Evolutionary conservation across 2,329 filamentous ascomycete genomes (phyloP).

Genomic region (Epichloe baconii): DNA sequence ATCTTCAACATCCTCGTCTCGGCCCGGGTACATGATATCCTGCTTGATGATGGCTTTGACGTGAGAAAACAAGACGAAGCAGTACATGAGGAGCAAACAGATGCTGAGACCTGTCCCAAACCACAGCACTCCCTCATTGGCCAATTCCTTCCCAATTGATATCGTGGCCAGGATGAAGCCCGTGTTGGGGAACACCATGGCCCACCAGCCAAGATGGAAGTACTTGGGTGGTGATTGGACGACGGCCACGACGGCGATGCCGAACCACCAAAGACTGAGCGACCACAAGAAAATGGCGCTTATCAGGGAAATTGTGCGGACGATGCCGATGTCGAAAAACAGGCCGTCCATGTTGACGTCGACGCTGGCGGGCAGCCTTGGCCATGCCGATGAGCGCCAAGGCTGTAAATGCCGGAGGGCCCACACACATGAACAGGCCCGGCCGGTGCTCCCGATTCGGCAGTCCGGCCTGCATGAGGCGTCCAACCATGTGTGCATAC

Average conservation of each 20-base stretch:
- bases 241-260: constrained; percentile 22
- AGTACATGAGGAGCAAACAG: constrained; percentile 27
- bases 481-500: constrained; percentile 59
- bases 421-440: constrained; percentile 65
- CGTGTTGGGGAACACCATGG: constrained; percentile 48
- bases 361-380: constrained; percentile 27
- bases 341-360: constrained; percentile 29
- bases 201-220: constrained; percentile 53
- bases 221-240: constrained; percentile 28
- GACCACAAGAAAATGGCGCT: constrained; percentile 51
- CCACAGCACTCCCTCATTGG: constrained; percentile 32
- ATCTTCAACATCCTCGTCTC: constrained; percentile 40
- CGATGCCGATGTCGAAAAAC: constrained; percentile 26
- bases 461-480: constrained; percentile 55
- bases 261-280: constrained; percentile 46
- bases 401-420: constrained; percentile 58
- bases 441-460: constrained; percentile 48
- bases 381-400: constrained; percentile 59
- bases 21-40: constrained; percentile 42
- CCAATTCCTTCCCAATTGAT: constrained; percentile 35
- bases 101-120: constrained; percentile 37
- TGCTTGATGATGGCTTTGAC: constrained; percentile 34
- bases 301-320: constrained; percentile 34
- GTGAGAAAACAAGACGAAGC: constrained; percentile 29
- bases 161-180: constrained; percentile 46